Evolutionary conservation across 192 early-diverging fungal species (phyloP).

Genomic region (Pilaira anomala): DNA sequence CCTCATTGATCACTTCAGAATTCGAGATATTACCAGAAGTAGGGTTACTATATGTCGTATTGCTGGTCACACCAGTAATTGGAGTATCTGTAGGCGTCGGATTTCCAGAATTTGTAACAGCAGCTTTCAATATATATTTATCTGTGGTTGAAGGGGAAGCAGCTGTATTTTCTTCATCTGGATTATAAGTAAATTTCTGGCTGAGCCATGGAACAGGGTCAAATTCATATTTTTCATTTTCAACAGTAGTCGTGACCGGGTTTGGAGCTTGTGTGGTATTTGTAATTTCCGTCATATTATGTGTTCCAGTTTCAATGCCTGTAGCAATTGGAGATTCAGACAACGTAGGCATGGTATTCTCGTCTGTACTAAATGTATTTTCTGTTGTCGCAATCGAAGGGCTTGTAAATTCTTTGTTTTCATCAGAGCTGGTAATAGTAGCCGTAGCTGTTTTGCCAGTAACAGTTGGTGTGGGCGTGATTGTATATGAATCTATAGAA

Average conservation of each 20-base stretch:
- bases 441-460: neutral
- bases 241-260: neutral
- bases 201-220: no score
- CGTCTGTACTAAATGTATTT: neutral
- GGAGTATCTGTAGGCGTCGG: neutral
- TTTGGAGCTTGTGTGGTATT: neutral
- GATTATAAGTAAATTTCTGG: neutral
- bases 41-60: neutral
- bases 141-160: neutral
- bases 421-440: neutral
- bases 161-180: neutral
- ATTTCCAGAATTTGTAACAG: neutral
- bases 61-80: neutral
- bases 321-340: no score
- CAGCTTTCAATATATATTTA: neutral
- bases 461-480: neutral
- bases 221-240: no score
- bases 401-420: neutral
- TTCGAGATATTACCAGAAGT: neutral
- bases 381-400: neutral
- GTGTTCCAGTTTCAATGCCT: neutral
- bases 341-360: neutral
- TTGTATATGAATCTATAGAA: no score
- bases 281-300: neutral
- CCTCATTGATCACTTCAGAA: neutral